These are phyloP conservation scores for Cylindrodendrum hubeiense DNA, from an alignment of 2,329 filamentous ascomycete genomes.

Conservation along the genomic window DNA sequence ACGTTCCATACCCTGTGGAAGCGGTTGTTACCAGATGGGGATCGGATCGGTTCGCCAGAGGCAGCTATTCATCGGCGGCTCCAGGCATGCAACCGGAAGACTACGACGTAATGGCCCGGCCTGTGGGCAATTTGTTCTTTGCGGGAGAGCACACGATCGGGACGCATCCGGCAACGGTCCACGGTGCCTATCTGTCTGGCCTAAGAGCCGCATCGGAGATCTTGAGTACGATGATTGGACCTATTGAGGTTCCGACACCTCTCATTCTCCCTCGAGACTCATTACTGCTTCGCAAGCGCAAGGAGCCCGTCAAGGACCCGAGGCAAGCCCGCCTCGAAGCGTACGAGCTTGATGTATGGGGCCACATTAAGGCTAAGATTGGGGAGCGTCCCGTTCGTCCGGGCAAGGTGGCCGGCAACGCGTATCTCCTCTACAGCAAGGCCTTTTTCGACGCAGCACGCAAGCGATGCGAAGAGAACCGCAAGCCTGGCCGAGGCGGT, in stretches of 20 bases:
- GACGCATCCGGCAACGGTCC: conserved; percentile 95
- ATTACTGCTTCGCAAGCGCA: conserved; percentile 66
- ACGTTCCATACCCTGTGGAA: conserved; percentile 84
- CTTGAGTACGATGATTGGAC: conserved; percentile 82
- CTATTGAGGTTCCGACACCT: conserved; percentile 81
- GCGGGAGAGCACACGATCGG: conserved; percentile 97
- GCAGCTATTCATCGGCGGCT: conserved; percentile 95
- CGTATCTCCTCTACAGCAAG: conserved; percentile 91
- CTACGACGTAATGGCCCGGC: conserved; percentile 90
- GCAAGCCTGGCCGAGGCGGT: conserved; percentile 71
- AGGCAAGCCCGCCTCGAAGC: conserved; percentile 66
- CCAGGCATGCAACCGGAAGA: conserved; percentile 86
- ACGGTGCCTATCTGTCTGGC: conserved; percentile 95
- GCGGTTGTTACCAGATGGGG: conserved; percentile 94
- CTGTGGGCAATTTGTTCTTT: conserved; percentile 91
- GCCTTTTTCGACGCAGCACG: conserved; percentile 75
- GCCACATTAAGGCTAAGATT: conserved; percentile 67
- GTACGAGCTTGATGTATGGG: conserved; percentile 67
- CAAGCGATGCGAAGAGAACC: conserved; percentile 72
- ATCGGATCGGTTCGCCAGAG: conserved; percentile 89
- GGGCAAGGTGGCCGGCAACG: conserved; percentile 80
- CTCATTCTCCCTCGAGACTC: conserved; percentile 77
- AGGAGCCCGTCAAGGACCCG: conserved; percentile 61
- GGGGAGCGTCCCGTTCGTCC: conserved; percentile 83
- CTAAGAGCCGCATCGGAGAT: conserved; percentile 90